Percentiles rank a stretch among this genome's conserved stretches.
Evolutionary conservation across 768 basidiomycete species (phyloP).

Genomic region (Rhodotorula paludigena): DNA sequence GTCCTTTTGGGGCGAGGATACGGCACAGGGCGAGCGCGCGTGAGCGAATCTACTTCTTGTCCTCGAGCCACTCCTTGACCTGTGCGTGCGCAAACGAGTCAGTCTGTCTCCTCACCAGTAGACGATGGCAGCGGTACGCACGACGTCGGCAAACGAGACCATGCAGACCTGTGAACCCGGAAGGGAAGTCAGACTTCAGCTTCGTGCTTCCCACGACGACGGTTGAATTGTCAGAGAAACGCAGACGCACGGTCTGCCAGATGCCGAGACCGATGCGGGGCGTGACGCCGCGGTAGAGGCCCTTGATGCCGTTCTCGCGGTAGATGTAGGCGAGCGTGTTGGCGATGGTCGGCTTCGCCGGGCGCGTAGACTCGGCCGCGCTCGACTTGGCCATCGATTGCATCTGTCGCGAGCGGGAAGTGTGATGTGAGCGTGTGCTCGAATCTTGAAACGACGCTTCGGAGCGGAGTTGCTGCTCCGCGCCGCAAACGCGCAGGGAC

Average conservation of each 20-base stretch:
- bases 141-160: conserved; percentile 96
- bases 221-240: not conserved
- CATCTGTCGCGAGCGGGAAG: conserved; percentile 65
- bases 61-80: conserved; percentile 12
- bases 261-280: conserved; percentile 93
- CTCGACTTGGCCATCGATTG: conserved; percentile 88
- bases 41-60: not conserved
- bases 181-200: not conserved
- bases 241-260: conserved; percentile 69
- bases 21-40: not conserved
- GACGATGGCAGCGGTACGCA: conserved; percentile 44
- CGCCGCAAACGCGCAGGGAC: not conserved
- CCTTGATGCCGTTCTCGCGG: conserved; percentile 91
- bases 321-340: conserved; percentile 86
- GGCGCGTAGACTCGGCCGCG: conserved; percentile 62
- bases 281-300: conserved; percentile 93
- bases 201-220: too few relatives aligned
- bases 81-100: not conserved
- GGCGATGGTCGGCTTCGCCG: conserved; percentile 82
- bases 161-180: conserved; percentile 64
- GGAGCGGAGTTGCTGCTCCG: too few relatives aligned
- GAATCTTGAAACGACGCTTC: too few relatives aligned
- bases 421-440: too few relatives aligned
- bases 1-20: not conserved
- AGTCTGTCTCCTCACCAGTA: not conserved